These are phyloP conservation scores for Bipolaris victoriae DNA, from an alignment of 2,329 filamentous ascomycete species.

Conservation along the genomic window DNA sequence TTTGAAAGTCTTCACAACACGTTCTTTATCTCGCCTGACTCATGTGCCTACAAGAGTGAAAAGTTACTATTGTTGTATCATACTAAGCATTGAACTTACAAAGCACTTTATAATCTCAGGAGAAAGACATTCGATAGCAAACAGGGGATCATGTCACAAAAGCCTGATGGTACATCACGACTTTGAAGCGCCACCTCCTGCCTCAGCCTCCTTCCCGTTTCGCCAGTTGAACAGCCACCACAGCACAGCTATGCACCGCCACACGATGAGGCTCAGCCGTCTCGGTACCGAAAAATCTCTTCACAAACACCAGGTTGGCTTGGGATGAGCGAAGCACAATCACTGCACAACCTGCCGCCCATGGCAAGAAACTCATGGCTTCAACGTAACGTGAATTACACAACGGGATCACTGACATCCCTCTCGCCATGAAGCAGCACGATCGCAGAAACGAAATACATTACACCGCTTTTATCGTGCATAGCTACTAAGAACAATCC, in stretches of 20 bases:
- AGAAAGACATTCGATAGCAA: neutral
- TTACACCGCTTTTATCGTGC: too few species aligned
- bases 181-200: neutral
- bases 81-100: neutral
- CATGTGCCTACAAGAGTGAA: neutral
- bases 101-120: neutral
- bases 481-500: too few species aligned
- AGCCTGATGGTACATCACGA: neutral
- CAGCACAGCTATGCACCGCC: neutral
- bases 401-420: too few species aligned
- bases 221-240: neutral
- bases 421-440: too few species aligned
- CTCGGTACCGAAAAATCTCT: too few species aligned
- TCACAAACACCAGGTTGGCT: too few species aligned
- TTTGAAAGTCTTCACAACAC: constrained; percentile 1
- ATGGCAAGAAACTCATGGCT: too few species aligned
- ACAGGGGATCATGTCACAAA: neutral
- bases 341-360: too few species aligned
- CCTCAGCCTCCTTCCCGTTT: neutral
- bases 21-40: neutral
- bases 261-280: too few species aligned
- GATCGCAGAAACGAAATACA: too few species aligned
- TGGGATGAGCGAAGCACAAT: too few species aligned
- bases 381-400: too few species aligned
- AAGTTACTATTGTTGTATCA: neutral